Conservation (phyloP, 169 alveolate genomes). For the Eimeria zaria region DNA sequence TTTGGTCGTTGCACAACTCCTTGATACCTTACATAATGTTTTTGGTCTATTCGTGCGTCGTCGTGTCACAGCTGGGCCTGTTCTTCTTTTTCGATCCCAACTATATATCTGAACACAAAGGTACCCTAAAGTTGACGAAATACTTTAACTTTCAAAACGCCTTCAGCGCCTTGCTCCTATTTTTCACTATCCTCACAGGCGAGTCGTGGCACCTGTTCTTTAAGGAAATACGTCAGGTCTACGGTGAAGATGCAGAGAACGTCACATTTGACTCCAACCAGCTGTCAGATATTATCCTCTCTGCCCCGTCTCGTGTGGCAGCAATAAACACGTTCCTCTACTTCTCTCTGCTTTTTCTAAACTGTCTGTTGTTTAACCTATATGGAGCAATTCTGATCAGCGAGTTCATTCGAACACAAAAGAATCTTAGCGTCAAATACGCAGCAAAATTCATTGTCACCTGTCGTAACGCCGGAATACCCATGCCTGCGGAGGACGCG, state of each 20-base stretch:
- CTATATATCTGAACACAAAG: neutral
- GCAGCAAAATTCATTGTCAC: conserved; percentile 49
- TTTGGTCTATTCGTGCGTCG: conserved; percentile 49
- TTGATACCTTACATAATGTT: conserved; percentile 56
- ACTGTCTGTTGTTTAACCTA: conserved; percentile 66
- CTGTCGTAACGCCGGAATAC: conserved; percentile 77
- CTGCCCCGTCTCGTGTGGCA: conserved; percentile 14
- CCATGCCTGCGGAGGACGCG: conserved; percentile 80
- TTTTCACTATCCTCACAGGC: conserved; percentile 67
- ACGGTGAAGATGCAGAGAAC: neutral
- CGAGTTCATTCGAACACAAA: conserved; percentile 42
- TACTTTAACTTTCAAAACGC: conserved; percentile 60
- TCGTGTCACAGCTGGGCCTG: conserved; percentile 62
- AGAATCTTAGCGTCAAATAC: conserved; percentile 40
- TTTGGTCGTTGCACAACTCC: conserved; percentile 42
- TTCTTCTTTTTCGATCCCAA: conserved; percentile 72
- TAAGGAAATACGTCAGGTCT: conserved; percentile 53
- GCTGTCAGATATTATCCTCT: conserved; percentile 25
- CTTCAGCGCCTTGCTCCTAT: conserved; percentile 70
- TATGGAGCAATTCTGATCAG: conserved; percentile 83
- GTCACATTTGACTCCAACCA: neutral
- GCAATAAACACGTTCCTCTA: conserved; percentile 62
- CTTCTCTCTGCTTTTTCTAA: conserved; percentile 23
- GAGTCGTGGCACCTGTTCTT: conserved; percentile 79
- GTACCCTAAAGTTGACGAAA: conserved; percentile 26